A percentile compares a stretch with the other conserved stretches of the same genome.
Evolutionary conservation across 2,329 filamentous ascomycete genomes (phyloP).

Genomic region (Xylariaceae sp.): DNA sequence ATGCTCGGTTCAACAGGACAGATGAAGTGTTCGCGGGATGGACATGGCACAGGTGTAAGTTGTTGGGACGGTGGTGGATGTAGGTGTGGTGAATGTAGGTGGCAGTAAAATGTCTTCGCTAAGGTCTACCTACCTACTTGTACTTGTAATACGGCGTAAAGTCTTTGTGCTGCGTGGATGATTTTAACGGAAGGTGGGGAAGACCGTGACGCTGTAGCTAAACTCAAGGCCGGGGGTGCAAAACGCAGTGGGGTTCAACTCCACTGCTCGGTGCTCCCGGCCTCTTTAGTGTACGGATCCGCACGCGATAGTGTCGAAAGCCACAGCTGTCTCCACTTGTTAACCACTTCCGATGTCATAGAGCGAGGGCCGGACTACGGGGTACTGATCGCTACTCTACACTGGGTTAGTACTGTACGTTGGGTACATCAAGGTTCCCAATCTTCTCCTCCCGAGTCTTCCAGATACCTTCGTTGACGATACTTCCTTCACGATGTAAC

Average conservation of each 20-base stretch:
- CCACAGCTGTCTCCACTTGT: too few species aligned
- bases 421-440: background rate
- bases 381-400: background rate
- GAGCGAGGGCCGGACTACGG: background rate
- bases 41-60: background rate
- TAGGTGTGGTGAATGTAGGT: background rate
- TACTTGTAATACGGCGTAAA: background rate
- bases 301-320: background rate
- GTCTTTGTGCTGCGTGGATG: too few species aligned
- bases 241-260: background rate
- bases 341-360: background rate
- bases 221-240: too few species aligned
- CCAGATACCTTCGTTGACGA: too few species aligned
- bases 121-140: too few species aligned
- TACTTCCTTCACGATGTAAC: too few species aligned
- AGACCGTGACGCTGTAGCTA: background rate
- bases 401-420: background rate
- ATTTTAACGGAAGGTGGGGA: background rate
- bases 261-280: background rate
- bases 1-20: conserved; percentile 13
- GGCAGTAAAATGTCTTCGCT: too few species aligned
- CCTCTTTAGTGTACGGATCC: background rate
- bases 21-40: background rate
- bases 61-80: background rate
- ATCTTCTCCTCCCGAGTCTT: background rate